Conservation (phyloP, 78 protist genomes). For the Mastigamoeba balamuthi region DNA sequence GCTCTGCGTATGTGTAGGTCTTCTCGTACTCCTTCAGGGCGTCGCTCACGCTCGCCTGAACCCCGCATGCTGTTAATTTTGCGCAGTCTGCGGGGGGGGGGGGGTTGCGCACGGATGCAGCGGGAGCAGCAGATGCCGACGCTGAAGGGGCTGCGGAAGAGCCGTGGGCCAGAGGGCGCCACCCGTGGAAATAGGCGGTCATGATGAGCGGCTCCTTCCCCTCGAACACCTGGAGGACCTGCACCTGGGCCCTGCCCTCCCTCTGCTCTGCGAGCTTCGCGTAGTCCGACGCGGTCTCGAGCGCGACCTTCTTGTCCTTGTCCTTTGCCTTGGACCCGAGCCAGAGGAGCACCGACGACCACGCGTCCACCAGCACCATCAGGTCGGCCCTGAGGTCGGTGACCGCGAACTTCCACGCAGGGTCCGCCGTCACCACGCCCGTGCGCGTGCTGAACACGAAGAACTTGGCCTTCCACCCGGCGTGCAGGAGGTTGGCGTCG, state of each 20-base stretch:
- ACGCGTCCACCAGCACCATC: neutral
- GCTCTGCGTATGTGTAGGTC: neutral
- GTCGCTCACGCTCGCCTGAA: neutral
- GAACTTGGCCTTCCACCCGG: neutral
- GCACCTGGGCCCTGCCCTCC: neutral
- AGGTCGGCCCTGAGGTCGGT: neutral
- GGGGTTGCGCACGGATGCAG: no score
- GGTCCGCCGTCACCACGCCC: neutral
- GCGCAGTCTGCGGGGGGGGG: neutral
- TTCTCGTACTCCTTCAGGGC: neutral
- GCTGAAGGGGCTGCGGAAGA: no score
- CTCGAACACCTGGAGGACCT: neutral
- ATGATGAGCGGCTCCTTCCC: neutral
- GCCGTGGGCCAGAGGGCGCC: neutral
- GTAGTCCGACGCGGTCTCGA: slow-evolving; percentile 1
- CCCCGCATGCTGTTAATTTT: neutral
- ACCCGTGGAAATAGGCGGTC: neutral
- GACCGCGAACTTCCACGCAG: neutral
- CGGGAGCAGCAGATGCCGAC: no score
- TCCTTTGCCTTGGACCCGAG: neutral
- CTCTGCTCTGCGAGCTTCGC: neutral
- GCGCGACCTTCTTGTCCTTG: neutral
- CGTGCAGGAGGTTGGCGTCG: neutral
- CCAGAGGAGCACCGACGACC: neutral
- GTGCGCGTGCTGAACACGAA: neutral